Conservation (phyloP, 1,284 basidiomycete species). For the Leccinum solheimii region DNA sequence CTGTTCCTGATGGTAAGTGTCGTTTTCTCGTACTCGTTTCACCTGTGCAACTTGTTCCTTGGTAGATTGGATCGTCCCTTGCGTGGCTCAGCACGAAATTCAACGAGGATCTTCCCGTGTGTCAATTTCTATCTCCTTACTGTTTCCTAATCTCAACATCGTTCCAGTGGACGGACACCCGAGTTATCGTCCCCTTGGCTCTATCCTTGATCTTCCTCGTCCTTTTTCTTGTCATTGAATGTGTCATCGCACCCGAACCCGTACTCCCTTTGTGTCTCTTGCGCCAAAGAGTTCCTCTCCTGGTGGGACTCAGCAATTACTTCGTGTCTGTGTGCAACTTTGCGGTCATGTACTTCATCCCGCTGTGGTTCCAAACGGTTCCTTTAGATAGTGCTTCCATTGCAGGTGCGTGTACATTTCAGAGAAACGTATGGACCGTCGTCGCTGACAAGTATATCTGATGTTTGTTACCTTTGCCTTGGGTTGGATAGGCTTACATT, state of each 20-base stretch:
- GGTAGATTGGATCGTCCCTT: constrained; percentile 17
- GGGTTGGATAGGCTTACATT: constrained; percentile 11
- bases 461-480: neutral
- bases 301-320: constrained; percentile 20
- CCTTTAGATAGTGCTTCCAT: constrained; percentile 61
- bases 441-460: neutral
- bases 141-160: neutral
- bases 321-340: constrained; percentile 73
- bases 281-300: constrained; percentile 11
- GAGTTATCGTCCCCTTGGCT: constrained; percentile 10
- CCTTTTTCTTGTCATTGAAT: constrained; percentile 14
- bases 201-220: constrained; percentile 14
- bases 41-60: neutral
- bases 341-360: constrained; percentile 73
- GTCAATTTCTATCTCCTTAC: neutral
- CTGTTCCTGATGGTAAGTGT: constrained; percentile 12
- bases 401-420: constrained; percentile 43
- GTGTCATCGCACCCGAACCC: constrained; percentile 9
- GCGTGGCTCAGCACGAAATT: constrained; percentile 20
- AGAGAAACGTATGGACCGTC: neutral
- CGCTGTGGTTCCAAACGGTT: constrained; percentile 85
- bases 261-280: constrained; percentile 13
- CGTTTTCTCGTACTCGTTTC: neutral
- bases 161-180: constrained; percentile 11
- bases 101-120: constrained; percentile 17